Evolutionary conservation across 1,284 basidiomycete genomes (phyloP).

Genomic region (Ceratobasidium sp.): DNA sequence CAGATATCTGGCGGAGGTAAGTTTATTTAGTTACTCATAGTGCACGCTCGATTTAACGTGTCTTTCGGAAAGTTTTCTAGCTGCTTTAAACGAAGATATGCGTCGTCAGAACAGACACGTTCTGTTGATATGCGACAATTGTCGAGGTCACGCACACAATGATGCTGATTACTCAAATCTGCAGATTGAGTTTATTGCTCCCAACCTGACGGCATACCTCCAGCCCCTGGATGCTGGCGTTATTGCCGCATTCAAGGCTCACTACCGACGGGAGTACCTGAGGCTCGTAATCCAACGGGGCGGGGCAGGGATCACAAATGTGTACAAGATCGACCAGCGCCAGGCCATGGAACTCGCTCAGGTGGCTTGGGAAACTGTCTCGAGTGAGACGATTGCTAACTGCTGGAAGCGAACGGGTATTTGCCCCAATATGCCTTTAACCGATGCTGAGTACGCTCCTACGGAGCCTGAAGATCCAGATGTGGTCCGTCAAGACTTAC

Average conservation of each 20-base stretch:
- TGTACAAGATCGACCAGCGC: background rate
- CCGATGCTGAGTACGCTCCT: no score
- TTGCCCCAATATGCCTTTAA: no score
- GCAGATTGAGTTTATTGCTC: slow-evolving; percentile 8
- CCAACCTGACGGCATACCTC: slow-evolving; percentile 34
- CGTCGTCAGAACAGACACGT: slow-evolving; percentile 24
- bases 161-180: slow-evolving; percentile 9
- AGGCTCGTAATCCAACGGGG: background rate
- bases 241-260: background rate
- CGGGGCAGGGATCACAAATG: background rate
- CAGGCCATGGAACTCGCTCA: background rate
- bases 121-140: slow-evolving; percentile 32
- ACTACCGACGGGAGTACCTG: background rate
- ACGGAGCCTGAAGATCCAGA: no score
- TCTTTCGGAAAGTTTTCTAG: background rate
- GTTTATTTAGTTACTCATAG: background rate
- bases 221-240: slow-evolving; percentile 37
- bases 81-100: slow-evolving; percentile 11
- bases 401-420: no score
- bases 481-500: no score
- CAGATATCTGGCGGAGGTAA: background rate
- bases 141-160: slow-evolving; percentile 22
- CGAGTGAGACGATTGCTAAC: background rate
- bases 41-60: slow-evolving; percentile 27
- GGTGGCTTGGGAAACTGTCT: background rate